Conservation (phyloP, 495 filamentous ascomycete genomes). For the Oidiodendron maius region DNA sequence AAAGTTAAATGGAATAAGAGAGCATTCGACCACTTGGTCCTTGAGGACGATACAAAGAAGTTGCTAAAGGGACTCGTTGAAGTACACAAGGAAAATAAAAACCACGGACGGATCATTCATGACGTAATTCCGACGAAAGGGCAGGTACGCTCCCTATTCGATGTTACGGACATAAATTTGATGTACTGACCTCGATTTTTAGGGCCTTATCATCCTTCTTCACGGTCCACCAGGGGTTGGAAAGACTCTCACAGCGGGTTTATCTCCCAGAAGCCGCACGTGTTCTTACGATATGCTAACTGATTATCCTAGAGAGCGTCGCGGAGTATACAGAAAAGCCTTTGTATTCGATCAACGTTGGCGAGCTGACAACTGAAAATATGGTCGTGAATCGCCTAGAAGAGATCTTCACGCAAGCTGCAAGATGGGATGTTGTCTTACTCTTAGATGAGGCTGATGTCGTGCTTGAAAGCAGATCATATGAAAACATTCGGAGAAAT, state of each 20-base stretch:
- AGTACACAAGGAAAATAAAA: no score
- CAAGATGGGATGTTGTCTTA: conserved; percentile 45
- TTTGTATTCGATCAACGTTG: neutral
- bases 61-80: neutral
- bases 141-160: no score
- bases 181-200: neutral
- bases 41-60: neutral
- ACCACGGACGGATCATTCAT: no score
- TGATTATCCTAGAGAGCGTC: neutral
- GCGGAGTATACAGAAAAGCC: neutral
- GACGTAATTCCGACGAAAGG: no score
- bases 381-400: neutral
- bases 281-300: neutral
- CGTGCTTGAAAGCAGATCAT: conserved; percentile 23
- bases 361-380: neutral
- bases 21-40: neutral
- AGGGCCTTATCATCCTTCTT: neutral
- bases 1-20: neutral
- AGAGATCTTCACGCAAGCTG: neutral
- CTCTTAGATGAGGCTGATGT: conserved; percentile 50
- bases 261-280: neutral
- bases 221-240: neutral
- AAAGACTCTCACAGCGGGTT: neutral
- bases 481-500: neutral
- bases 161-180: neutral